Evolutionary conservation across 2,329 filamentous ascomycete species (phyloP).

Genomic region (Leptographium wingfieldii): DNA sequence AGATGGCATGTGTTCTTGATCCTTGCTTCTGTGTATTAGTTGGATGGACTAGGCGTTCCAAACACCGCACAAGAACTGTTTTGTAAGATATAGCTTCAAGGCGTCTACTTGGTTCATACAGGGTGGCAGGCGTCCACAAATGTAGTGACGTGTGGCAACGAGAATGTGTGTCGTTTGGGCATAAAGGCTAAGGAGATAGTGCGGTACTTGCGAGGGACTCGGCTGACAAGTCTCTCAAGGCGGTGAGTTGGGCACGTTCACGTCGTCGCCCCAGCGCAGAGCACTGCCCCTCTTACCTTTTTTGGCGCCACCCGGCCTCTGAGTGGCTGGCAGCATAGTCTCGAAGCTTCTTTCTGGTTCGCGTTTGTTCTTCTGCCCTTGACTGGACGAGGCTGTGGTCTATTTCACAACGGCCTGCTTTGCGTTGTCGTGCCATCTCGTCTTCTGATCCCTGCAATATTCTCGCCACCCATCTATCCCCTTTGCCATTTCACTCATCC

Average conservation of each 20-base stretch:
- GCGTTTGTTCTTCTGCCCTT: background rate
- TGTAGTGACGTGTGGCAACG: background rate
- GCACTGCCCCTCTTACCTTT: conserved; percentile 1
- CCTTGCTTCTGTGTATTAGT: no score
- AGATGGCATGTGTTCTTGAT: no score
- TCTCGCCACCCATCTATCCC: background rate
- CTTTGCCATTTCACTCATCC: background rate
- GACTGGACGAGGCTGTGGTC: background rate
- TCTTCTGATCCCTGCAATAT: background rate
- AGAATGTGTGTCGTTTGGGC: background rate
- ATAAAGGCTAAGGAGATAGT: background rate
- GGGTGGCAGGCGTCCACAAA: background rate
- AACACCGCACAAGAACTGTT: no score
- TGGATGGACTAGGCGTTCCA: no score
- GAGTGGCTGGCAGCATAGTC: background rate
- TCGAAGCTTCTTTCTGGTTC: conserved; percentile 6
- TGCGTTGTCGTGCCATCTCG: background rate
- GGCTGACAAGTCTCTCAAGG: background rate
- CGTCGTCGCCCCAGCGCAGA: background rate
- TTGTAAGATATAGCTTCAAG: no score
- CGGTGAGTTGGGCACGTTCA: conserved; percentile 6
- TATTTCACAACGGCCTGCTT: background rate
- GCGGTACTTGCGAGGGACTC: background rate
- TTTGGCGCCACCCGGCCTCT: background rate
- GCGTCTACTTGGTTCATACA: background rate